These are phyloP conservation scores for Umbelopsis sp. DNA, from an alignment of 192 early-diverging fungal species.

Conservation along the genomic window DNA sequence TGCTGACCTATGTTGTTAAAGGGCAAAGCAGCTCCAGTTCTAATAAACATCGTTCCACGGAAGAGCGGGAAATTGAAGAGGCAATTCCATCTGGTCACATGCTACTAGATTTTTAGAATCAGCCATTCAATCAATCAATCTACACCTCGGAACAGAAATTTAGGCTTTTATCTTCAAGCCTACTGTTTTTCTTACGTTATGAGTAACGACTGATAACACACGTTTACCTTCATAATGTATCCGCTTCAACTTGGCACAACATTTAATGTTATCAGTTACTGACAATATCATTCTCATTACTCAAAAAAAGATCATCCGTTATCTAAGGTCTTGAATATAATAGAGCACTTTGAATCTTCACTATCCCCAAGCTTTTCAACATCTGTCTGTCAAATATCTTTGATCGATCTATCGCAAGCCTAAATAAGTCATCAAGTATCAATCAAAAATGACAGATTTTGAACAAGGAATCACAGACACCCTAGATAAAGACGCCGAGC, in stretches of 20 bases:
- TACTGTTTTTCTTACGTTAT: conserved; percentile 9
- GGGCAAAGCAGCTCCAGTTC: too few species aligned
- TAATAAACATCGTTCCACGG: too few species aligned
- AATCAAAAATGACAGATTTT: not conserved
- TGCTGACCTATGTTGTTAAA: too few species aligned
- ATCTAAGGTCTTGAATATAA: not conserved
- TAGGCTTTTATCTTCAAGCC: too few species aligned
- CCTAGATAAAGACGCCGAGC: not conserved
- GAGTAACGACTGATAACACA: not conserved
- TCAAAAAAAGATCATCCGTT: not conserved
- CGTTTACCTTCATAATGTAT: not conserved
- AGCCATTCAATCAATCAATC: not conserved
- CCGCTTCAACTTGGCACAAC: not conserved
- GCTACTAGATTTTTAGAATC: not conserved
- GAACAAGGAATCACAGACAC: not conserved
- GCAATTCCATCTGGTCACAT: not conserved
- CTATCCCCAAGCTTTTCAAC: not conserved
- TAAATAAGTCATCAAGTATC: not conserved
- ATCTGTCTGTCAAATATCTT: not conserved
- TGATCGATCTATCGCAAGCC: not conserved
- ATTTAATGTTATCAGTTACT: not conserved
- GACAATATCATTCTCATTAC: not conserved
- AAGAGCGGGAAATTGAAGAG: too few species aligned
- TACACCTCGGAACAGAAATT: not conserved
- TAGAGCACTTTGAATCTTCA: not conserved